Evolutionary conservation across 2,329 filamentous ascomycete genomes (phyloP).

Genomic region (Catunica adiposa): DNA sequence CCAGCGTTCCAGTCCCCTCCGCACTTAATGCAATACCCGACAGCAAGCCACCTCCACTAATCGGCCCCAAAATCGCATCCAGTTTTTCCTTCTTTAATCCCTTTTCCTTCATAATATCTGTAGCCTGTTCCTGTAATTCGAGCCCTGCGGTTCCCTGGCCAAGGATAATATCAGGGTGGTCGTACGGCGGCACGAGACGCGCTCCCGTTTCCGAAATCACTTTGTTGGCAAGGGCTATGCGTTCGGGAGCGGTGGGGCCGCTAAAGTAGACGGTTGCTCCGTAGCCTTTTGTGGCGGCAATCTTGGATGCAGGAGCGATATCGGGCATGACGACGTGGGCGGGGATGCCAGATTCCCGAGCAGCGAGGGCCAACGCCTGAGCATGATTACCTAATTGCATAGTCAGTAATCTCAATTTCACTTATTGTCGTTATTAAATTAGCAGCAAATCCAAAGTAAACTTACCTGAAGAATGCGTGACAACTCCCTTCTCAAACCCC

Average conservation of each 20-base stretch:
- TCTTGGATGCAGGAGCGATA: constrained; percentile 75
- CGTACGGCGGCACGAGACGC: constrained; percentile 72
- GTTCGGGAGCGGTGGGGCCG: constrained; percentile 63
- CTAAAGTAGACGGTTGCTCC: constrained; percentile 66
- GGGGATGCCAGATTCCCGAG: constrained; percentile 52
- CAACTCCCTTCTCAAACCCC: constrained; percentile 51
- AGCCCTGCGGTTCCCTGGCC: constrained; percentile 83
- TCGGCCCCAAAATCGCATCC: constrained; percentile 63
- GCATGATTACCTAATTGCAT: constrained; percentile 65
- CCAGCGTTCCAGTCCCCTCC: constrained; percentile 50
- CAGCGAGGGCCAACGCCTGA: constrained; percentile 77
- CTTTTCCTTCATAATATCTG: constrained; percentile 27
- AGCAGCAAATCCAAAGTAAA: background rate
- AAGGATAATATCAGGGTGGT: constrained; percentile 80
- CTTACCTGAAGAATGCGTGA: constrained; percentile 76
- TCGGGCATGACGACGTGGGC: constrained; percentile 84
- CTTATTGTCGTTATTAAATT: no score
- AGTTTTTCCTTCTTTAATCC: constrained; percentile 24
- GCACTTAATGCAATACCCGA: constrained; percentile 66
- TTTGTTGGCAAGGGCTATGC: constrained; percentile 57
- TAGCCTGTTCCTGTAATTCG: constrained; percentile 63
- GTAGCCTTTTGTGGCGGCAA: constrained; percentile 64
- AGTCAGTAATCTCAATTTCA: constrained; percentile 4
- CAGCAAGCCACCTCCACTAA: constrained; percentile 79
- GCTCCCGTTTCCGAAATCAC: constrained; percentile 59